Percentiles rank a stretch among this genome's conserved stretches.
These are phyloP conservation scores for Peribolospora kevripleyi DNA, from an alignment of 768 basidiomycete genomes.

Conservation along the genomic window DNA sequence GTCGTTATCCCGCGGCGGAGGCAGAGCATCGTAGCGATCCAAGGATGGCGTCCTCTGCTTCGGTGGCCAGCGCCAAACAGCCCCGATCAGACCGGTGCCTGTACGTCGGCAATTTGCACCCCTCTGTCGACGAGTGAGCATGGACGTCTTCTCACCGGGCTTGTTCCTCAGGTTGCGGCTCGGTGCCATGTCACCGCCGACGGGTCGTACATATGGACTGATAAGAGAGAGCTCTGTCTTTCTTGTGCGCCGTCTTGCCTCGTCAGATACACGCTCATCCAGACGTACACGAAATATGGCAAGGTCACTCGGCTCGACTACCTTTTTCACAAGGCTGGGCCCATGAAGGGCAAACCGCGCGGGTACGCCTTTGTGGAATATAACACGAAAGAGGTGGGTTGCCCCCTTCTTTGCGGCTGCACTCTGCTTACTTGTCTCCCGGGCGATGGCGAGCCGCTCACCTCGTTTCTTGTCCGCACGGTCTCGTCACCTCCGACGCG, in stretches of 20 bases:
- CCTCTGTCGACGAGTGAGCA: constrained; percentile 58
- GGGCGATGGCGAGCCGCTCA: background rate
- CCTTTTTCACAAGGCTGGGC: constrained; percentile 80
- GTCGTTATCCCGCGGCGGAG: no score
- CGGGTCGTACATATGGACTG: background rate
- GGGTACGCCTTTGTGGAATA: constrained; percentile 92
- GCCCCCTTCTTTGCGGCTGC: background rate
- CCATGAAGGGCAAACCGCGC: constrained; percentile 68
- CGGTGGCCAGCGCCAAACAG: no score
- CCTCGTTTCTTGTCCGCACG: background rate
- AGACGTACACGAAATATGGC: constrained; percentile 75
- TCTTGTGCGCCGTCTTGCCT: background rate
- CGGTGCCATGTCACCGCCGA: background rate
- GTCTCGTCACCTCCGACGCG: background rate
- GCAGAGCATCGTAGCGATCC: no score
- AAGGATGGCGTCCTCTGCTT: no score
- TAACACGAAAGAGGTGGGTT: constrained; percentile 48
- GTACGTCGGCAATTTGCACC: constrained; percentile 72
- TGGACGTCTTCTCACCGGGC: constrained; percentile 2
- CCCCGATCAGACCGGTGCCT: constrained; percentile 18
- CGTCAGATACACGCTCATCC: constrained; percentile 56
- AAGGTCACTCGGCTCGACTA: constrained; percentile 81
- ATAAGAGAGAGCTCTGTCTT: background rate
- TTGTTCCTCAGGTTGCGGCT: background rate
- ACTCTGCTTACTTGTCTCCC: background rate